Evolutionary conservation across 495 filamentous ascomycete genomes (phyloP).

Genomic region (Hypoxylon rickii): DNA sequence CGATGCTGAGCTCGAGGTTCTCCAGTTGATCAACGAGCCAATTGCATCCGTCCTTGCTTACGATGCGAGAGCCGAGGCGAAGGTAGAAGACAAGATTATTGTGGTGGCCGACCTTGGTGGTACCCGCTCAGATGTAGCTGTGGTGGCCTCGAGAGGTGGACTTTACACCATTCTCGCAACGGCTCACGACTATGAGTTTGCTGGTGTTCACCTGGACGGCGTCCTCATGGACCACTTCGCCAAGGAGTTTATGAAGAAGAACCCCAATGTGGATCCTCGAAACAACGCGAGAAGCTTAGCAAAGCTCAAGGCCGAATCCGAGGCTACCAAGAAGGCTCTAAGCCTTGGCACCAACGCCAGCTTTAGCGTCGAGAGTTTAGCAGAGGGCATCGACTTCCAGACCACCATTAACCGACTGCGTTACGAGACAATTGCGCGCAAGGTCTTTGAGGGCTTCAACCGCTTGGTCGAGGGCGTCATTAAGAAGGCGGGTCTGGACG

Average conservation of each 20-base stretch:
- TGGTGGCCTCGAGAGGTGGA: constrained; percentile 87
- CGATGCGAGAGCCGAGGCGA: constrained; percentile 79
- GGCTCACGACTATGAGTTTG: constrained; percentile 90
- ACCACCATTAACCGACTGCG: constrained; percentile 90
- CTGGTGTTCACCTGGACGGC: constrained; percentile 80
- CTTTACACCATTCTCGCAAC: constrained; percentile 97
- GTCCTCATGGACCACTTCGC: constrained; percentile 94
- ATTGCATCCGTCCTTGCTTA: constrained; percentile 89
- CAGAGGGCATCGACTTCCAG: constrained; percentile 86
- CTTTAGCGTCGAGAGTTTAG: constrained; percentile 87
- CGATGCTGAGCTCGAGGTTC: constrained; percentile 81
- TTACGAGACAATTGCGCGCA: constrained; percentile 85
- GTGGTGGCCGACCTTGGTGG: constrained; percentile 94
- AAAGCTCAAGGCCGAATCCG: constrained; percentile 90
- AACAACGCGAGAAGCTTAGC: constrained; percentile 78
- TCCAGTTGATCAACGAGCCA: constrained; percentile 94
- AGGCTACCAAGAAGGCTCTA: constrained; percentile 86
- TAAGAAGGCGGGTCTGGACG: constrained; percentile 89
- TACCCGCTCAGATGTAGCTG: constrained; percentile 87
- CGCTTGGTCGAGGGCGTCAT: constrained; percentile 81
- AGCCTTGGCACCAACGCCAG: constrained; percentile 84
- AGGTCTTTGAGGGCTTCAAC: constrained; percentile 85
- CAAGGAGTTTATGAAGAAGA: constrained; percentile 94
- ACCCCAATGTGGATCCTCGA: constrained; percentile 85
- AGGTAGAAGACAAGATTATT: constrained; percentile 80